Evolutionary conservation across 768 basidiomycete genomes (phyloP).

Genomic region (Arthromyces matolae): DNA sequence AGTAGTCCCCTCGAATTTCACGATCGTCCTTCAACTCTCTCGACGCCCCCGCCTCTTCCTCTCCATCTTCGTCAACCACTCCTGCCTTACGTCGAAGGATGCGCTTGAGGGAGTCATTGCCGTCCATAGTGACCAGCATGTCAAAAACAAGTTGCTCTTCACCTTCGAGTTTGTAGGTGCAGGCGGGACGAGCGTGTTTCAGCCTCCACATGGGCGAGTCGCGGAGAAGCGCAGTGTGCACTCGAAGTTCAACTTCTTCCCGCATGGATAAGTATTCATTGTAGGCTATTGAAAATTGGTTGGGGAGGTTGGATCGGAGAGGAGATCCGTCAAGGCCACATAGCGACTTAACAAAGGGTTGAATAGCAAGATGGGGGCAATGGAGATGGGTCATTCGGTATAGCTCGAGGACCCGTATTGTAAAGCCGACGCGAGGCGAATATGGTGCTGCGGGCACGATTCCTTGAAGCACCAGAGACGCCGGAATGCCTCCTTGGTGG

Average conservation of each 20-base stretch:
- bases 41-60: neutral
- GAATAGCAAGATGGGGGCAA: slow-evolving; percentile 23
- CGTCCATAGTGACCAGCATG: neutral
- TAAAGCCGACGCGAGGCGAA: slow-evolving; percentile 17
- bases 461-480: neutral
- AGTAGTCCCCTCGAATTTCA: neutral
- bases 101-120: neutral
- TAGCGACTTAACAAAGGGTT: slow-evolving; percentile 25
- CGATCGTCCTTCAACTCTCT: slow-evolving; percentile 6
- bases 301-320: slow-evolving; percentile 9
- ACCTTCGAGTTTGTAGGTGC: neutral
- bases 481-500: too few species aligned
- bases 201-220: neutral
- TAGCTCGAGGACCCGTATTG: slow-evolving; percentile 22
- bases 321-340: slow-evolving; percentile 25
- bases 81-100: neutral
- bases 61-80: neutral
- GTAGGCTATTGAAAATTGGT: slow-evolving; percentile 21
- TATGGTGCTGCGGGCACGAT: slow-evolving; percentile 24
- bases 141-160: neutral
- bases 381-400: slow-evolving; percentile 16
- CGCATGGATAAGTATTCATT: slow-evolving; percentile 20
- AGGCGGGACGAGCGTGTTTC: neutral
- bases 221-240: neutral
- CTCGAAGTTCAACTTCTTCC: neutral